Conservation (phyloP, 768 basidiomycete species). For the Phaffia tasmanica region DNA sequence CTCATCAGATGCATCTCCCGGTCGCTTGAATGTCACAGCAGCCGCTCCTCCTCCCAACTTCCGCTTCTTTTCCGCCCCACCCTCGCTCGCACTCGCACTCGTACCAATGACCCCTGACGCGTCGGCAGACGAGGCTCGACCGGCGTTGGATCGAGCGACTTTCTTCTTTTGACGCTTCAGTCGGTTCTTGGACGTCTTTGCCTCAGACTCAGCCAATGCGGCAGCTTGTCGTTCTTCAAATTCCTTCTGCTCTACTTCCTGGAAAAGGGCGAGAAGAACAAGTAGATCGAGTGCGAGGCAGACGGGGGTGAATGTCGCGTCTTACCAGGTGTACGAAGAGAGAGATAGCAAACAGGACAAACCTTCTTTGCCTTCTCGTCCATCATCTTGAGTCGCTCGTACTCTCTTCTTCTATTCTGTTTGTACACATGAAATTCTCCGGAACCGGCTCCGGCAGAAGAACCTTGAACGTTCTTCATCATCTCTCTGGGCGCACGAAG, state of each 20-base stretch:
- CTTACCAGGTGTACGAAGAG: background rate
- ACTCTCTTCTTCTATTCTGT: slow-evolving; percentile 82
- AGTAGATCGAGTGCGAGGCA: background rate
- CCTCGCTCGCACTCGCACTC: slow-evolving; percentile 20
- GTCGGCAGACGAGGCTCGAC: background rate
- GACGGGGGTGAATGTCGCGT: background rate
- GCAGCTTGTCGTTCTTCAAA: slow-evolving; percentile 65
- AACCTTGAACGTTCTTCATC: slow-evolving; percentile 99
- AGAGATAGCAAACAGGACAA: slow-evolving; percentile 31
- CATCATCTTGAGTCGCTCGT: slow-evolving; percentile 82
- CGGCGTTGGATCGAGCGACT: slow-evolving; percentile 41
- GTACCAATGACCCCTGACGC: background rate
- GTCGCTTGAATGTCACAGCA: slow-evolving; percentile 50
- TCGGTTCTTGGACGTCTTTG: slow-evolving; percentile 90
- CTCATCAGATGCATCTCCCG: slow-evolving; percentile 42
- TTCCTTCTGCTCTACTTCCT: slow-evolving; percentile 63
- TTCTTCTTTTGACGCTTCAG: slow-evolving; percentile 91
- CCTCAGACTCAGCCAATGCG: slow-evolving; percentile 59
- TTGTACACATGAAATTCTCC: slow-evolving; percentile 99
- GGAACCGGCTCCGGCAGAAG: slow-evolving; percentile 90
- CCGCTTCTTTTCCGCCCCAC: slow-evolving; percentile 60
- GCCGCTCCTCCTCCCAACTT: slow-evolving; percentile 58
- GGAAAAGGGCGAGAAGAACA: slow-evolving; percentile 5
- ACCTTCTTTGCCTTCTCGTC: slow-evolving; percentile 73
- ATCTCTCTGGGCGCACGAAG: slow-evolving; percentile 64